Conservation (phyloP, 2,329 filamentous ascomycete species). For the Phyllosticta citrichinensis region DNA sequence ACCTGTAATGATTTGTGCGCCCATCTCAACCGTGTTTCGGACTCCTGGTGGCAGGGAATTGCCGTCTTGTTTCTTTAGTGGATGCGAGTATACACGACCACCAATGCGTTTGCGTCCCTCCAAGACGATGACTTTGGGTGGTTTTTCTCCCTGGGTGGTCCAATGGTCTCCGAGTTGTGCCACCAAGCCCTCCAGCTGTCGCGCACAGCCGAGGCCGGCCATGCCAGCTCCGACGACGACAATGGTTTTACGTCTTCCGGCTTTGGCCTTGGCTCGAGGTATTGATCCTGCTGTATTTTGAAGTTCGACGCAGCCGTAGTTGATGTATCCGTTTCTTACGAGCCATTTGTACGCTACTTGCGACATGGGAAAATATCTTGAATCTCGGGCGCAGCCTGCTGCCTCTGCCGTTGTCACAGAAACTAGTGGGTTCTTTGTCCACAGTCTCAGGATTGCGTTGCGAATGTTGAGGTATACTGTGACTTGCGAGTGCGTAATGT, state of each 20-base stretch:
- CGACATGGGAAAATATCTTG: slow-evolving; percentile 80
- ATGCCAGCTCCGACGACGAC: slow-evolving; percentile 90
- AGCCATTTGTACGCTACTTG: slow-evolving; percentile 90
- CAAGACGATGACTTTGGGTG: slow-evolving; percentile 67
- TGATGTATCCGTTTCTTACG: slow-evolving; percentile 83
- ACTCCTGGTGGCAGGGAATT: slow-evolving; percentile 43
- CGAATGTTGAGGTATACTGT: slow-evolving; percentile 94
- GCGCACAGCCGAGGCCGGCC: slow-evolving; percentile 81
- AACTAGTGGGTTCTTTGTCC: slow-evolving; percentile 77
- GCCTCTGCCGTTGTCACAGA: slow-evolving; percentile 77
- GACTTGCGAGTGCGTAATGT: slow-evolving; percentile 80
- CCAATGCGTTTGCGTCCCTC: slow-evolving; percentile 84
- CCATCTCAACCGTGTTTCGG: slow-evolving; percentile 83
- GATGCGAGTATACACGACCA: slow-evolving; percentile 85
- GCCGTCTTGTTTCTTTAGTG: slow-evolving; percentile 49
- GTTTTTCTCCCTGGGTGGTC: slow-evolving; percentile 52
- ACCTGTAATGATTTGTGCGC: slow-evolving; percentile 94
- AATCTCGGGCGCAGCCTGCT: slow-evolving; percentile 78
- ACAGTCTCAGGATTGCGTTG: slow-evolving; percentile 84
- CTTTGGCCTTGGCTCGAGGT: slow-evolving; percentile 30
- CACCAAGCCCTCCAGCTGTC: slow-evolving; percentile 81
- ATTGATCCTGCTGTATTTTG: slow-evolving; percentile 34
- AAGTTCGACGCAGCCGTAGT: slow-evolving; percentile 84
- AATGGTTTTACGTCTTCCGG: slow-evolving; percentile 57
- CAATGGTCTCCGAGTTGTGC: slow-evolving; percentile 65